These are phyloP conservation scores for Nakazawaea wickerhamii DNA, from an alignment of 805 yeast species.

Conservation along the genomic window DNA sequence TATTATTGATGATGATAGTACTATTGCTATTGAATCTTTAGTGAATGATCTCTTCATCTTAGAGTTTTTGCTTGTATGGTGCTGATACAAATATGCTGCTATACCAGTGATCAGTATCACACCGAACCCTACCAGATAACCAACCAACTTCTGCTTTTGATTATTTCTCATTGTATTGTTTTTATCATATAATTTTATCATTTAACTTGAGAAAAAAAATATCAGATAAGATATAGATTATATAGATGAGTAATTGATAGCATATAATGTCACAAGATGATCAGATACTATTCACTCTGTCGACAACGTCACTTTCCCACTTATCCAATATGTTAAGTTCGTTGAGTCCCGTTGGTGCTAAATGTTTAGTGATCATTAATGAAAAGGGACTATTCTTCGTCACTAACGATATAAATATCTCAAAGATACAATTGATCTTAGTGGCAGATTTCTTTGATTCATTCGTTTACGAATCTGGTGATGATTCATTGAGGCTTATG, in stretches of 20 bases:
- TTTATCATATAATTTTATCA: background rate
- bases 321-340: slow-evolving; percentile 40
- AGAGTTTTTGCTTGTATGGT: background rate
- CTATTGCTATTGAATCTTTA: slow-evolving; percentile 6
- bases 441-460: slow-evolving; percentile 32
- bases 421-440: slow-evolving; percentile 30
- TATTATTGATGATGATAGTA: slow-evolving; percentile 8
- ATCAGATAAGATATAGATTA: background rate
- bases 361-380: slow-evolving; percentile 31
- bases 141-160: background rate
- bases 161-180: background rate
- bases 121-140: background rate
- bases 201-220: background rate
- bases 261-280: slow-evolving; percentile 1
- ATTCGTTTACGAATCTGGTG: slow-evolving; percentile 22
- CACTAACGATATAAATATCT: slow-evolving; percentile 41
- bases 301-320: slow-evolving; percentile 41
- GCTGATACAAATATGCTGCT: background rate
- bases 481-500: slow-evolving; percentile 27
- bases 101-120: slow-evolving; percentile 1
- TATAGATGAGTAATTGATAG: background rate
- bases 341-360: slow-evolving; percentile 32
- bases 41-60: background rate
- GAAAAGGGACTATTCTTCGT: slow-evolving; percentile 47
- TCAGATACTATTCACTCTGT: slow-evolving; percentile 25